phyloP scores from a whole-genome alignment of 2,329 filamentous ascomycete species.

The Colletotrichum sp. region DNA sequence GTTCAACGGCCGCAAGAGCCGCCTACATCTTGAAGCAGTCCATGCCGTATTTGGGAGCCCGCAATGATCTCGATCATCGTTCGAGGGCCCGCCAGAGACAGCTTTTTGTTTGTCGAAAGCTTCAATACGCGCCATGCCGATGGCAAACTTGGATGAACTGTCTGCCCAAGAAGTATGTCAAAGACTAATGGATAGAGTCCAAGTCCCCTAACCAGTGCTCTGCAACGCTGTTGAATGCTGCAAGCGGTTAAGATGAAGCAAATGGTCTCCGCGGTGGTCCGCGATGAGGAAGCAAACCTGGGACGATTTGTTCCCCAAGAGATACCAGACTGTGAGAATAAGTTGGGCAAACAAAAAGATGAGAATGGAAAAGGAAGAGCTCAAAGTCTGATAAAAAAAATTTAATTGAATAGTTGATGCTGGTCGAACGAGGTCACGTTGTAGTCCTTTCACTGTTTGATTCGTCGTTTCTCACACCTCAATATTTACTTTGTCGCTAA shows the following conservation, averaged over 20 bases:
- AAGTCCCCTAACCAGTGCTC: not conserved
- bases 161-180: not conserved
- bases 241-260: not conserved
- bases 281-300: not conserved
- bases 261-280: not conserved
- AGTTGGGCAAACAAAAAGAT: not conserved
- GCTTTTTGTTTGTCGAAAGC: not conserved
- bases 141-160: not conserved
- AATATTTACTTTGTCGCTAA: not conserved
- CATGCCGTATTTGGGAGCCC: slow-evolving; percentile 28
- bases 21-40: slow-evolving; percentile 53
- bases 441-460: not conserved
- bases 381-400: not conserved
- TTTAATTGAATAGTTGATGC: not conserved
- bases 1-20: slow-evolving; percentile 51
- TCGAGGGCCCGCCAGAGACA: not conserved
- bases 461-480: not conserved
- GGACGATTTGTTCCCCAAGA: not conserved
- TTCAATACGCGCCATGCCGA: not conserved
- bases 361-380: not conserved
- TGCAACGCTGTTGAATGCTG: not conserved
- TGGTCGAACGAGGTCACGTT: not conserved
- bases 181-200: not conserved
- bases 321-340: not conserved
- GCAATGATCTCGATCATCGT: not conserved